Conservation (phyloP, 352 stramenopile genomes). For the Phytophthora constricta region DNA sequence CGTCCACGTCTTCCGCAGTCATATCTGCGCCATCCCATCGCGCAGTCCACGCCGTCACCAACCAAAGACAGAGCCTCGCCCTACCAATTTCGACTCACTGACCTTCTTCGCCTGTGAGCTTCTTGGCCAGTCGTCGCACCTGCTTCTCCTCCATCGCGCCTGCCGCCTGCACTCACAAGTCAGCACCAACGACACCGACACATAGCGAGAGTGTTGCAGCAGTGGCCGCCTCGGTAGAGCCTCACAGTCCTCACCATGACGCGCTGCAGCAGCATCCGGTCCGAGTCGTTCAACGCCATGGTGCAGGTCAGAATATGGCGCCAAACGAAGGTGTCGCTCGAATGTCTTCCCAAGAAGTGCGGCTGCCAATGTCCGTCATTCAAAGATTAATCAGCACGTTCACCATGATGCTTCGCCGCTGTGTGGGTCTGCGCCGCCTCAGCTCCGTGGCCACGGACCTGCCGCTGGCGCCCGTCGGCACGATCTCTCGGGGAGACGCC, state of each 20-base stretch:
- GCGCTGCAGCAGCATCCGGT: slow-evolving; percentile 79
- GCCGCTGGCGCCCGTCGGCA: slow-evolving; percentile 13
- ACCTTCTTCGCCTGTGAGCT: slow-evolving; percentile 82
- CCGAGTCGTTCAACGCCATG: slow-evolving; percentile 64
- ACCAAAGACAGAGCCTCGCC: too few relatives aligned
- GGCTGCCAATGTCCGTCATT: background rate
- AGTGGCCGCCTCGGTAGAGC: background rate
- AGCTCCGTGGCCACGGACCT: slow-evolving; percentile 29
- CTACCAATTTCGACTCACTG: background rate
- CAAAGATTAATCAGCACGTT: too few relatives aligned
- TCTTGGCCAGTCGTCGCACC: slow-evolving; percentile 54
- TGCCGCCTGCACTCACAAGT: slow-evolving; percentile 44
- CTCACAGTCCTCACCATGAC: slow-evolving; percentile 63
- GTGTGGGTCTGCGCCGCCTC: slow-evolving; percentile 24
- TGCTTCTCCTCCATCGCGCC: slow-evolving; percentile 74
- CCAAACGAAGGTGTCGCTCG: slow-evolving; percentile 12
- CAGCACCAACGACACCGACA: background rate
- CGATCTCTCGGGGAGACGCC: slow-evolving; percentile 9
- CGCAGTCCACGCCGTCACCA: too few relatives aligned
- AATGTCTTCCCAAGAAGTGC: background rate
- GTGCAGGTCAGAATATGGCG: slow-evolving; percentile 24
- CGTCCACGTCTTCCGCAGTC: slow-evolving; percentile 56
- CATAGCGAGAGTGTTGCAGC: background rate
- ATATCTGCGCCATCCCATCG: too few relatives aligned
- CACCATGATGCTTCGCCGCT: slow-evolving; percentile 30